A percentile compares a stretch with the other conserved stretches of the same genome.
phyloP scores from a whole-genome alignment of 306 rosid species.

The Adenanthera pavonina region DNA sequence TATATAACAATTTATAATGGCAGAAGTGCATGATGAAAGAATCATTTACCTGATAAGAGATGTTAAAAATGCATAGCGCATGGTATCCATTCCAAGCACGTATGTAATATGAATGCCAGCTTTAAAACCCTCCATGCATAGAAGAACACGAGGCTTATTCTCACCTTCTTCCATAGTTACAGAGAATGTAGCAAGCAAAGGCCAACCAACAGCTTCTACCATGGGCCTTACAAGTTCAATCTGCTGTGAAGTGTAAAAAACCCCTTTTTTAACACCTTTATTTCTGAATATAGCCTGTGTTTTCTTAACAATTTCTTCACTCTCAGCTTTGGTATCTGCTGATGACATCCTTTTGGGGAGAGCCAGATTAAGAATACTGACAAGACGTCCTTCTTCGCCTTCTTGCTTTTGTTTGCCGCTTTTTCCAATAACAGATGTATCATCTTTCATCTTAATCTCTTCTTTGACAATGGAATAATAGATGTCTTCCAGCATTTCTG shows the following conservation, averaged over 20 bases:
- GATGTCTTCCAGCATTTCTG: constrained; percentile 86
- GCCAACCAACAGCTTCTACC: constrained; percentile 99
- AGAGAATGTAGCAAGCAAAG: constrained; percentile 97
- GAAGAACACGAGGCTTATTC: constrained; percentile 86
- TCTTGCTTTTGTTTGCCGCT: constrained; percentile 70
- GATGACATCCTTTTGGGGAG: constrained; percentile 81
- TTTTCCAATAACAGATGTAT: constrained; percentile 62
- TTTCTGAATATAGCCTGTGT: constrained; percentile 90
- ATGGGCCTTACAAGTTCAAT: constrained; percentile 99
- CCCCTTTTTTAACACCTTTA: constrained; percentile 84
- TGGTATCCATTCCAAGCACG: constrained; percentile 99
- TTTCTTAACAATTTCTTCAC: constrained; percentile 93
- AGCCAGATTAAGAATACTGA: constrained; percentile 92
- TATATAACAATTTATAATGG: constrained; percentile 1
- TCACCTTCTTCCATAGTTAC: constrained; percentile 99
- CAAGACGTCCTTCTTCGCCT: constrained; percentile 92
- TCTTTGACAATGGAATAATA: constrained; percentile 91
- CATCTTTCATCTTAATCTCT: constrained; percentile 96
- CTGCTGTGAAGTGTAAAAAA: constrained; percentile 88
- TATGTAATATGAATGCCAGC: constrained; percentile 93
- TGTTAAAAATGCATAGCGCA: constrained; percentile 99
- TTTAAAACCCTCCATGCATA: constrained; percentile 97
- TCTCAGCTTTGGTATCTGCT: constrained; percentile 78
- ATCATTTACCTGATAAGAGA: constrained; percentile 84
- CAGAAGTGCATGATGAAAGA: constrained; percentile 16